Evolutionary conservation across 495 filamentous ascomycete genomes (phyloP), one percentile per base, ranked within the genome.

Genomic region (Xylaria grammica): DNA sequence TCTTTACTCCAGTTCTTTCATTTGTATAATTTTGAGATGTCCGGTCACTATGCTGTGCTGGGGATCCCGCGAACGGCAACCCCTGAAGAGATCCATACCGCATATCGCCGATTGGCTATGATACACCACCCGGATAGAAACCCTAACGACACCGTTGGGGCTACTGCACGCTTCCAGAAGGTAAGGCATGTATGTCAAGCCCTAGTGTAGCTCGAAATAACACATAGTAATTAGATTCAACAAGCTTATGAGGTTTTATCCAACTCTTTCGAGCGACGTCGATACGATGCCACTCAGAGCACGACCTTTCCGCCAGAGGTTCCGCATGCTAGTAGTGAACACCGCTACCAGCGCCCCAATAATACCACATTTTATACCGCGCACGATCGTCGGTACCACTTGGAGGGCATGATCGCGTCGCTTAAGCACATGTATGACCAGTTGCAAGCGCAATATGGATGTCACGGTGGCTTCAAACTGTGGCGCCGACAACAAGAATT

Each of bases 21-120:
- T 54, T 54, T n/a, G 3, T 30, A 54, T 27, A 93, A 93, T 83
- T 85, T 86, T 68, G 87, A 90, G 78, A 83, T 91, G 59, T 92
- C 93, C 76, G 91, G 93, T 73, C 93, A 92, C 75, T 94, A 94
- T 78, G 93, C 92, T 80, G 90, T 93, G 68, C 83, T 94, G n/a
- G 89, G 86, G 7, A 81, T 94, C 10, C 82, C 86, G 42, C 93
- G 93, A 77, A 88, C 93, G 67, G 91, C 91, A 22, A 79, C 74
- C 26, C 90, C 93, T 17, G 79, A 77, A 19, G 87, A 93, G 42
- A 90, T 94, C 72, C 93, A 93, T 83, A 91, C 92, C 74, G 91
- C 91, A 11, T 93, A 94, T 76, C 80, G 90, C 53, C 92, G 89
- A 72, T 75, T 92, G 72, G 91, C 91, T 20, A 90, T 93, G 67